These are phyloP conservation scores for Saxispiralis lemnorum DNA, from an alignment of 495 filamentous ascomycete genomes.

Conservation along the genomic window DNA sequence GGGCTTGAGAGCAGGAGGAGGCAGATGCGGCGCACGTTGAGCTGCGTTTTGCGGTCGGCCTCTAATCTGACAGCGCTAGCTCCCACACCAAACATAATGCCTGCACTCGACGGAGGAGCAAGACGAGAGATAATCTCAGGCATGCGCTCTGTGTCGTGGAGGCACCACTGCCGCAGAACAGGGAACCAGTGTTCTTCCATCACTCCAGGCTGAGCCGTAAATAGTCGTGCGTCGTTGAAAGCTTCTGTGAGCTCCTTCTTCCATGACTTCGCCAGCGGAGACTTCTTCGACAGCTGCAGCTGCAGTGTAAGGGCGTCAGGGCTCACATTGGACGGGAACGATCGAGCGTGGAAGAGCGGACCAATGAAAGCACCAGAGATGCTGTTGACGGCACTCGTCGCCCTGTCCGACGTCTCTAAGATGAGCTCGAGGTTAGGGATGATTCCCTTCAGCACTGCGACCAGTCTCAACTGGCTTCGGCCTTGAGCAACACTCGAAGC, in stretches of 20 bases:
- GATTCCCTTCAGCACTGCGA: slow-evolving; percentile 1
- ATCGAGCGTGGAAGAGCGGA: slow-evolving; percentile 66
- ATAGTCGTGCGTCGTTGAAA: slow-evolving; percentile 78
- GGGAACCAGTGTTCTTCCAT: slow-evolving; percentile 63
- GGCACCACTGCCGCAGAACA: slow-evolving; percentile 61
- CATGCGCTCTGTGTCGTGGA: slow-evolving; percentile 76
- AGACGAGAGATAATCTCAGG: slow-evolving; percentile 61
- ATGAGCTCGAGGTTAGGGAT: slow-evolving; percentile 53
- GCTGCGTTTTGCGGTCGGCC: slow-evolving; percentile 80
- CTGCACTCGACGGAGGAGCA: slow-evolving; percentile 76
- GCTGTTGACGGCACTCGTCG: slow-evolving; percentile 52
- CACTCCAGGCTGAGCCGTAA: slow-evolving; percentile 43
- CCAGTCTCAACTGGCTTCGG: not conserved
- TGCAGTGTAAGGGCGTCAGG: slow-evolving; percentile 52
- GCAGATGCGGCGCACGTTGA: slow-evolving; percentile 72
- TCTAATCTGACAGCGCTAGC: slow-evolving; percentile 86
- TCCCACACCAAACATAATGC: slow-evolving; percentile 93
- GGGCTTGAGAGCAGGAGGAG: slow-evolving; percentile 56
- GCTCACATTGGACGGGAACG: slow-evolving; percentile 75
- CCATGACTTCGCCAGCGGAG: slow-evolving; percentile 74
- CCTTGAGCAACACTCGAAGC: not conserved
- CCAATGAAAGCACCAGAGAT: slow-evolving; percentile 73
- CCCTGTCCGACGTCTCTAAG: slow-evolving; percentile 68
- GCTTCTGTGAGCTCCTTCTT: slow-evolving; percentile 83
- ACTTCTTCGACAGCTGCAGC: slow-evolving; percentile 55